Base-by-base conservation (phyloP, 495 filamentous ascomycete species). In the Cudoniella acicularis region DNA sequence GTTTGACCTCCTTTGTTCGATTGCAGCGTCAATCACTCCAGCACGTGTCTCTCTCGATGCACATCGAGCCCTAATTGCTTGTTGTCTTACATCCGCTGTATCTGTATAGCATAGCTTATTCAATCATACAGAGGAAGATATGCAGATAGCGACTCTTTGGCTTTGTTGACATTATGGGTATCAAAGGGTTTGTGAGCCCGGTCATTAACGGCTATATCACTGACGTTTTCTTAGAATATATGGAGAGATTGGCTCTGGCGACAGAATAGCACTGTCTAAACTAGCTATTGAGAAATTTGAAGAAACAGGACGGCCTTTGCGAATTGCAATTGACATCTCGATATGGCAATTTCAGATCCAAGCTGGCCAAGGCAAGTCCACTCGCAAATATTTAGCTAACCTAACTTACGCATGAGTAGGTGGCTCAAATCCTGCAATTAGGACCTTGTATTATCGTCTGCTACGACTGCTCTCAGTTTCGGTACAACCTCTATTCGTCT, bases 301-400 rank as follows among this genome's bases (percentile, higher is more conserved):
- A 61, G 71, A 81, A 27, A 84, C 80, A 42, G 78, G 82, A 21
- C 81, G 86, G 3, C 91, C 94, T 0, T 77, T 98, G 6, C 85
- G 92, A 13, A 77, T 99, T 24, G 95, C 95, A 18, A 90, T 99
- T 51, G 95, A 99, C 69, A 88, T 94, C 59, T 91, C 91, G 0
- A 97, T 99, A 69, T 99, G 95, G 95, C 86, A 96, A 21, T 98
- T 96, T 66, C 94, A 99, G 66, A 86, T 87, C 8, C 92, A 95
- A 63, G 85, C 91, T 8, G 87, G 89, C 17, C 83, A 87, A 70
- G 92, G 48, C 25, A 50, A 13, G 48, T 50, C 18, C 81, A 81
- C 65, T 50, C 64, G 60, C 43, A 13, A 30, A 30, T 45, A 17
- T 30, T 53, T 36, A n/a, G 10, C 23, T 8, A 26, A 23, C 23